Conservation (phyloP, 140 eudicot genomes). For the Ambrosia hybrid region DNA sequence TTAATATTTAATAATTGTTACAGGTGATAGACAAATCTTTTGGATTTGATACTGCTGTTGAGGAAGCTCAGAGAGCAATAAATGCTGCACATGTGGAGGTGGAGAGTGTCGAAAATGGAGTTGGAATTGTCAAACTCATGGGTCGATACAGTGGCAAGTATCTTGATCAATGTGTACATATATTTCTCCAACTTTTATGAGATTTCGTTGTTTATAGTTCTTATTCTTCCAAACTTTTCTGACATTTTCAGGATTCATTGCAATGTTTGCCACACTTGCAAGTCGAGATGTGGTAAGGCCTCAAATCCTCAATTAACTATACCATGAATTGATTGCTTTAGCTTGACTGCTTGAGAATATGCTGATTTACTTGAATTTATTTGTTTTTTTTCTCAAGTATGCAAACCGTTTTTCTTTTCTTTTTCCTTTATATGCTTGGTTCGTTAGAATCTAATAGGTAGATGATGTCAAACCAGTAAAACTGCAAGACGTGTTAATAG, state of each 20-base stretch:
- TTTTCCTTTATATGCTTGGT: not conserved
- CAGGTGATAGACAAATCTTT: conserved; percentile 92
- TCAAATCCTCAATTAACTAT: conserved; percentile 12
- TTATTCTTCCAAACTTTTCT: conserved; percentile 13
- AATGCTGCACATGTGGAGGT: conserved; percentile 98
- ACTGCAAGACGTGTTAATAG: conserved; percentile 25
- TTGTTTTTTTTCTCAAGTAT: not conserved
- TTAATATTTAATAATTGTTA: conserved; percentile 9
- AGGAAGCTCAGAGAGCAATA: conserved; percentile 98
- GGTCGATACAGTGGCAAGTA: conserved; percentile 83
- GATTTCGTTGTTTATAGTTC: not conserved
- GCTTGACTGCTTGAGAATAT: not conserved
- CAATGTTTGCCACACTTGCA: conserved; percentile 83
- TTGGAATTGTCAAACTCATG: conserved; percentile 93
- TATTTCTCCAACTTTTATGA: conserved; percentile 3
- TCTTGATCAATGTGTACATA: conserved; percentile 10
- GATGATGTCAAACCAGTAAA: conserved; percentile 7
- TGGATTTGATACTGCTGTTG: conserved; percentile 98
- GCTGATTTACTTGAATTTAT: not conserved
- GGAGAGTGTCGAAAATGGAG: conserved; percentile 87
- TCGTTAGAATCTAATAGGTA: not conserved
- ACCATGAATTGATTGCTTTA: conserved; percentile 16
- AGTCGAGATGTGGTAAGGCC: conserved; percentile 84
- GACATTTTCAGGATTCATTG: conserved; percentile 68
- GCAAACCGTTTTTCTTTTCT: not conserved